Conservation (phyloP, 768 basidiomycete species). For the Podaxis sp. region DNA sequence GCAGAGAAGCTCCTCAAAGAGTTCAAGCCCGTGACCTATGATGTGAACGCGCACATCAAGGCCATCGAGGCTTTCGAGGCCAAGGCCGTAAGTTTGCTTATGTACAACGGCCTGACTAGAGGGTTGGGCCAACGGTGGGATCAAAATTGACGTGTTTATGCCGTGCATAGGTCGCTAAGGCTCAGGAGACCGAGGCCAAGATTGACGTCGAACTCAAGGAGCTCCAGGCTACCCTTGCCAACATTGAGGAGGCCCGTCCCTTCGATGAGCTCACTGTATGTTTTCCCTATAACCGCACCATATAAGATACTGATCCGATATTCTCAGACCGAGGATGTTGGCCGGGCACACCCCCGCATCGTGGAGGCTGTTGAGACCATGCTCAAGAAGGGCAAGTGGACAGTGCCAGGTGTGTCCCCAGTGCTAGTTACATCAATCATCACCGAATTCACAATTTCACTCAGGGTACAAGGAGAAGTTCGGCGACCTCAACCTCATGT, state of each 20-base stretch:
- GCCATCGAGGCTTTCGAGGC: slow-evolving; percentile 96
- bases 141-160: not conserved
- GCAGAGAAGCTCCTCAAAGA: slow-evolving; percentile 84
- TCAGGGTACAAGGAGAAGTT: slow-evolving; percentile 94
- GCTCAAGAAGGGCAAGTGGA: slow-evolving; percentile 98
- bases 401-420: slow-evolving; percentile 74
- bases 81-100: slow-evolving; percentile 70
- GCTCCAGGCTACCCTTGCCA: slow-evolving; percentile 89
- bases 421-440: not conserved
- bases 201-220: slow-evolving; percentile 90
- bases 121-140: not conserved
- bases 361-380: slow-evolving; percentile 88
- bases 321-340: slow-evolving; percentile 80
- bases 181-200: slow-evolving; percentile 85
- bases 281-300: slow-evolving; percentile 15
- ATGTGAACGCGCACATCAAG: slow-evolving; percentile 84
- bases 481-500: slow-evolving; percentile 91
- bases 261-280: slow-evolving; percentile 95
- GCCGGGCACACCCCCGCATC: slow-evolving; percentile 90
- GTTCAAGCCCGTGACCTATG: slow-evolving; percentile 95
- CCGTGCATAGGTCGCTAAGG: slow-evolving; percentile 69
- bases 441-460: not conserved
- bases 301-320: not conserved
- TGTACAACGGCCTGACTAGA: not conserved
- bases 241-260: slow-evolving; percentile 96